Conservation (phyloP, 1,284 basidiomycete species). For the Ceratobasidium sp. region DNA sequence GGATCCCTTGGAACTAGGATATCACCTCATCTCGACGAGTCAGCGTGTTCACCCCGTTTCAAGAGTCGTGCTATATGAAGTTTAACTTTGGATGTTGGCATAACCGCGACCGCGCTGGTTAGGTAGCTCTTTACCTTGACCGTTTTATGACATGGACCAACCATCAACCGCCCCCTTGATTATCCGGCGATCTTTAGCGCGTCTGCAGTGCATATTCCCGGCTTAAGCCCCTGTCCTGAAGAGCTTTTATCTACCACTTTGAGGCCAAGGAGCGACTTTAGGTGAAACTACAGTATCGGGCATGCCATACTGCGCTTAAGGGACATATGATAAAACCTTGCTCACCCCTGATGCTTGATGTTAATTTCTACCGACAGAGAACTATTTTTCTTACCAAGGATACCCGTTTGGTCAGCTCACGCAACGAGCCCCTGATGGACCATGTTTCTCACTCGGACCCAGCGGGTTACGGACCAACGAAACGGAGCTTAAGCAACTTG, state of each 20-base stretch:
- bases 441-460: background rate
- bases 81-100: too few species aligned
- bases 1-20: too few species aligned
- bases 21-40: too few species aligned
- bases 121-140: background rate
- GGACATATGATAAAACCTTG: too few species aligned
- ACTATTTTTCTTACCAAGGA: constrained; percentile 43
- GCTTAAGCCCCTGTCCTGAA: constrained; percentile 20
- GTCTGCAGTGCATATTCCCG: constrained; percentile 10
- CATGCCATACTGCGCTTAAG: constrained; percentile 18
- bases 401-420: constrained; percentile 15
- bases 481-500: constrained; percentile 38
- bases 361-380: background rate
- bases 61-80: too few species aligned
- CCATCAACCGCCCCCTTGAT: constrained; percentile 12
- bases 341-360: constrained; percentile 16
- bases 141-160: background rate
- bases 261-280: constrained; percentile 29
- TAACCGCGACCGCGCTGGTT: background rate
- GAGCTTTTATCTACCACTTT: constrained; percentile 28
- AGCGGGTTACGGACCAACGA: constrained; percentile 26
- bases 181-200: constrained; percentile 22
- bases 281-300: constrained; percentile 17
- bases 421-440: background rate
- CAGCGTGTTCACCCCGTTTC: too few species aligned